Percentiles rank a stretch among this genome's conserved stretches.
These are phyloP conservation scores for Vinca minor DNA, from an alignment of 257 asterid genomes.

Conservation along the genomic window DNA sequence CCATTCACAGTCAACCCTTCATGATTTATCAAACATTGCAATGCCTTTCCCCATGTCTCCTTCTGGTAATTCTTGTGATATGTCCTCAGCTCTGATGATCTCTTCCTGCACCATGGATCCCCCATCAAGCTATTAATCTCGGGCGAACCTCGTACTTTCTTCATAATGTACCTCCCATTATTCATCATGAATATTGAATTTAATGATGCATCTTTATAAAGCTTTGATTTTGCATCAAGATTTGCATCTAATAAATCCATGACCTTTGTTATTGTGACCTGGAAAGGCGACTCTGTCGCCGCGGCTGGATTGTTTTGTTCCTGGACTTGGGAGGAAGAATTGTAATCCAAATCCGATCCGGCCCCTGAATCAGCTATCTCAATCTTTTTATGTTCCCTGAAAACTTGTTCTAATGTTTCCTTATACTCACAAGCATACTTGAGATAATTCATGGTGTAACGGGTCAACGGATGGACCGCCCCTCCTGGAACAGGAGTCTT, in stretches of 20 bases:
- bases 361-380: constrained; percentile 49
- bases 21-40: constrained; percentile 41
- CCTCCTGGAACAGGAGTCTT: constrained; percentile 75
- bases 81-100: constrained; percentile 61
- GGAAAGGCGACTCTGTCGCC: constrained; percentile 33
- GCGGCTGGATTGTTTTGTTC: neutral
- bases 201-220: constrained; percentile 54
- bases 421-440: constrained; percentile 43
- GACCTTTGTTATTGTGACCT: constrained; percentile 40
- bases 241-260: constrained; percentile 60
- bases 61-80: constrained; percentile 85
- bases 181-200: constrained; percentile 89
- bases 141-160: constrained; percentile 50
- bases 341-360: constrained; percentile 29
- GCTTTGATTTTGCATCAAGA: constrained; percentile 63
- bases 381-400: constrained; percentile 54
- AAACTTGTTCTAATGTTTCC: constrained; percentile 60
- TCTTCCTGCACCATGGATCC: constrained; percentile 60
- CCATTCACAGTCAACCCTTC: constrained; percentile 67
- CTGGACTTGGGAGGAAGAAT: neutral
- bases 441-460: constrained; percentile 60
- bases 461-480: constrained; percentile 79
- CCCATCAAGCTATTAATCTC: constrained; percentile 52
- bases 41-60: constrained; percentile 78
- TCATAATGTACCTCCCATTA: constrained; percentile 78